Evolutionary conservation across 139 green algal genomes (phyloP).

Genomic region (Axilococcus clingmanii): DNA sequence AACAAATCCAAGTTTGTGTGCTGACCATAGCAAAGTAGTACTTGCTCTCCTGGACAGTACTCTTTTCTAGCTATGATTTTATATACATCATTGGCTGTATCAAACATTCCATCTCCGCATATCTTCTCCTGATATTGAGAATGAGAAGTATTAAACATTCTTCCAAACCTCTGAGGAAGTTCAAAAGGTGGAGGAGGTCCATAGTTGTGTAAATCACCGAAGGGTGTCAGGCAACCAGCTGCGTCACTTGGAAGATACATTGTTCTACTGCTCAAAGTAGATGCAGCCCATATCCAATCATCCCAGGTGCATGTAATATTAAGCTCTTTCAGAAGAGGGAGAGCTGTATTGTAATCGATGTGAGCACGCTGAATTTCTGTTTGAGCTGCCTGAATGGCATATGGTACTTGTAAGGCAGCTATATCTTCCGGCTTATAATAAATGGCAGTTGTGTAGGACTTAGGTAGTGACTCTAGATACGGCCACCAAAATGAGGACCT

Average conservation of each 20-base stretch:
- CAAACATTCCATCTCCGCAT: constrained; percentile 39
- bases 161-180: no score
- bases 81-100: constrained; percentile 25
- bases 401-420: constrained; percentile 32
- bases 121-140: not conserved
- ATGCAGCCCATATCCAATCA: constrained; percentile 40
- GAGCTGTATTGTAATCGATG: not conserved
- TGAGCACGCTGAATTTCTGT: constrained; percentile 17
- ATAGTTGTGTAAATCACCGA: constrained; percentile 87
- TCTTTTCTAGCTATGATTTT: constrained; percentile 25
- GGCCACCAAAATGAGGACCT: constrained; percentile 39
- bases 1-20: constrained; percentile 84
- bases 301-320: not conserved
- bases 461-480: constrained; percentile 61
- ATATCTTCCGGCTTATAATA: constrained; percentile 23
- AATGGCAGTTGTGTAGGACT: constrained; percentile 38
- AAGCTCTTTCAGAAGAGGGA: not conserved
- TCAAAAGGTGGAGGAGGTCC: constrained; percentile 34
- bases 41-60: constrained; percentile 43
- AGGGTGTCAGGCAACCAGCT: constrained; percentile 64
- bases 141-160: not conserved
- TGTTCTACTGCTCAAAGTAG: constrained; percentile 59
- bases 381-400: constrained; percentile 11
- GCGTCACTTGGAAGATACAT: constrained; percentile 60
- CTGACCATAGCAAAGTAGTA: constrained; percentile 73